Evolutionary conservation across 2,329 filamentous ascomycete species (phyloP).

Genomic region (Aspergillus thermomutatus): DNA sequence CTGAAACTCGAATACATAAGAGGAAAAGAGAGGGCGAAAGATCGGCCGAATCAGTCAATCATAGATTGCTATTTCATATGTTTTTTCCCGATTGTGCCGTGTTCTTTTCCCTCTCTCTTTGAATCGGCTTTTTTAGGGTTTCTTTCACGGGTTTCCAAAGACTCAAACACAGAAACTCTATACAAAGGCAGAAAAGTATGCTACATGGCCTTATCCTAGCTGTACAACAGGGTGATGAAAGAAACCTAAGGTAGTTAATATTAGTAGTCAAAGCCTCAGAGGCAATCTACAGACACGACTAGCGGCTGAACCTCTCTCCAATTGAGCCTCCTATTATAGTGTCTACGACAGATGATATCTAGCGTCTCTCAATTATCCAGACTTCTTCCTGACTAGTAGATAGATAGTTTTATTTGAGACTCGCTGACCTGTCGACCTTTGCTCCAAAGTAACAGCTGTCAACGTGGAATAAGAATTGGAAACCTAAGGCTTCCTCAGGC

Average conservation of each 20-base stretch:
- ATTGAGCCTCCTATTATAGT: not conserved
- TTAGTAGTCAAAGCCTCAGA: not conserved
- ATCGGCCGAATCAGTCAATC: constrained; percentile 10
- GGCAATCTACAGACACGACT: not conserved
- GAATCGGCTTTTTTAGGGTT: not conserved
- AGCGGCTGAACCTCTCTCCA: not conserved
- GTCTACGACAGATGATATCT: too few species aligned
- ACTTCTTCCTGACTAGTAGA: not conserved
- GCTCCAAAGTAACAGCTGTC: not conserved
- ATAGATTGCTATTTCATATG: not conserved
- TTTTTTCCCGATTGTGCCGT: not conserved
- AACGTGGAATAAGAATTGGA: not conserved
- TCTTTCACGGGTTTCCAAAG: not conserved
- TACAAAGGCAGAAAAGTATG: not conserved
- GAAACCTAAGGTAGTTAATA: not conserved
- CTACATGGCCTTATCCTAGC: not conserved
- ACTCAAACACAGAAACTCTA: not conserved
- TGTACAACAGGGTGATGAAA: not conserved
- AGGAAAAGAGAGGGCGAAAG: constrained; percentile 8
- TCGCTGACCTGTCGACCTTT: not conserved
- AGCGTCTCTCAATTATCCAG: not conserved
- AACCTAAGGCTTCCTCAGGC: not conserved
- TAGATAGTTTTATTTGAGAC: not conserved
- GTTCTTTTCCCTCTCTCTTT: not conserved
- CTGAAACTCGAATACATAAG: constrained; percentile 16